Percentiles rank a stretch among this genome's conserved stretches.
Evolutionary conservation across 31 red algal genomes (phyloP).

Genomic region (Bonnemaisonia californica): DNA sequence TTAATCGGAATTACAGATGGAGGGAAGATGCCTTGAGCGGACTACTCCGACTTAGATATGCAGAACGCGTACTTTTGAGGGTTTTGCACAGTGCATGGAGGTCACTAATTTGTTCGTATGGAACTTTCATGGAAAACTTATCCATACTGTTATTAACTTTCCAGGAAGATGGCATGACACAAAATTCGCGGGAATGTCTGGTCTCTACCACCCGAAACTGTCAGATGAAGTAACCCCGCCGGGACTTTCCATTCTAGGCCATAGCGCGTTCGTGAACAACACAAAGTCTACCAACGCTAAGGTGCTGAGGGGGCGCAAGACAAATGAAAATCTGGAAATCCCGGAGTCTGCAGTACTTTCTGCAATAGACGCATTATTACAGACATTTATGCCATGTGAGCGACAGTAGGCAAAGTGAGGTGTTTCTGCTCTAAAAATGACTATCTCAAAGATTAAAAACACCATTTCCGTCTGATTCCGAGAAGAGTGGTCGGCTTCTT

Average conservation of each 20-base stretch:
- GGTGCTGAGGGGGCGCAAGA: not conserved
- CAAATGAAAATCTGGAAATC: not conserved
- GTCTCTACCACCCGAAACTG: not conserved
- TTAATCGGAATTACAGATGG: conserved; percentile 12
- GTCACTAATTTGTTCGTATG: conserved; percentile 18
- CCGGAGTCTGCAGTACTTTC: not conserved
- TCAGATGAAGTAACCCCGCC: not conserved
- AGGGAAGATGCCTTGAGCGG: not conserved
- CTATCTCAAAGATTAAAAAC: not conserved
- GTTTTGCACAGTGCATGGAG: not conserved
- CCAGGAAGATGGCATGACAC: conserved; percentile 1
- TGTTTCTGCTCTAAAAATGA: not conserved
- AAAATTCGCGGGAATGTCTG: not conserved
- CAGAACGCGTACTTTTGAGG: conserved; percentile 20
- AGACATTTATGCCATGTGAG: not conserved
- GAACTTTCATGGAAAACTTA: not conserved
- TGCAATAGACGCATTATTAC: not conserved
- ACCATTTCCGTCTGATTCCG: not conserved
- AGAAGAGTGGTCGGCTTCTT: not conserved
- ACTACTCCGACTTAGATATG: not conserved
- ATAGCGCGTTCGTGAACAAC: conserved; percentile 10
- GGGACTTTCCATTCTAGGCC: not conserved
- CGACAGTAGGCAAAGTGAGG: not conserved
- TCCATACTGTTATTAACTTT: not conserved
- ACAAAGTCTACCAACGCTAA: not conserved